Conservation (phyloP, 2,329 filamentous ascomycete species). For the Periconia sp. region DNA sequence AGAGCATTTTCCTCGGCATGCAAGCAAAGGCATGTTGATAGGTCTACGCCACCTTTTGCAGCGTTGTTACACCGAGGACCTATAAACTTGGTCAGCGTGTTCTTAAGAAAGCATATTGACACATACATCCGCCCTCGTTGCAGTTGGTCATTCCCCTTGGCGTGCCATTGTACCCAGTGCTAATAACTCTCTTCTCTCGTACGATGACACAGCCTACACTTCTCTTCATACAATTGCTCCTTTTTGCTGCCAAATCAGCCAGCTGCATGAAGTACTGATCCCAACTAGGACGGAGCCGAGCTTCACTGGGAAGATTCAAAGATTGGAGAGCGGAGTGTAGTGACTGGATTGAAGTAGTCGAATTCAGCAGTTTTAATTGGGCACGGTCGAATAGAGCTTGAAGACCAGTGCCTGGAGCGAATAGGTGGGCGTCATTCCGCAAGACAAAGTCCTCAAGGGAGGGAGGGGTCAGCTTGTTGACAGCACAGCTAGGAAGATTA, state of each 20-base stretch:
- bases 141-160: conserved; percentile 88
- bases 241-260: conserved; percentile 86
- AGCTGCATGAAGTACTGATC: conserved; percentile 98
- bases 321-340: conserved; percentile 75
- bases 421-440: conserved; percentile 77
- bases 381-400: conserved; percentile 81
- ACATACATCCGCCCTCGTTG: conserved; percentile 82
- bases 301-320: conserved; percentile 77
- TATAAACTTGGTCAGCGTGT: conserved; percentile 25
- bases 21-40: conserved; percentile 92
- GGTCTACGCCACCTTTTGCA: conserved; percentile 70
- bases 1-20: conserved; percentile 98
- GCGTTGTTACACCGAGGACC: conserved; percentile 79
- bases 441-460: conserved; percentile 65
- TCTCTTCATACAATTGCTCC: conserved; percentile 98
- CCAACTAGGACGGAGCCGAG: conserved; percentile 87
- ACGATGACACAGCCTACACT: conserved; percentile 95
- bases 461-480: conserved; percentile 56
- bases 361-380: conserved; percentile 85
- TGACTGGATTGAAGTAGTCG: conserved; percentile 71
- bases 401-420: conserved; percentile 67
- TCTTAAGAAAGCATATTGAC: background rate
- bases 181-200: conserved; percentile 82
- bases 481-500: conserved; percentile 52
- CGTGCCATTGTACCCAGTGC: conserved; percentile 98